Evolutionary conservation across 2,329 filamentous ascomycete species (phyloP).

Genomic region (Lasiodiplodia gonubiensis): DNA sequence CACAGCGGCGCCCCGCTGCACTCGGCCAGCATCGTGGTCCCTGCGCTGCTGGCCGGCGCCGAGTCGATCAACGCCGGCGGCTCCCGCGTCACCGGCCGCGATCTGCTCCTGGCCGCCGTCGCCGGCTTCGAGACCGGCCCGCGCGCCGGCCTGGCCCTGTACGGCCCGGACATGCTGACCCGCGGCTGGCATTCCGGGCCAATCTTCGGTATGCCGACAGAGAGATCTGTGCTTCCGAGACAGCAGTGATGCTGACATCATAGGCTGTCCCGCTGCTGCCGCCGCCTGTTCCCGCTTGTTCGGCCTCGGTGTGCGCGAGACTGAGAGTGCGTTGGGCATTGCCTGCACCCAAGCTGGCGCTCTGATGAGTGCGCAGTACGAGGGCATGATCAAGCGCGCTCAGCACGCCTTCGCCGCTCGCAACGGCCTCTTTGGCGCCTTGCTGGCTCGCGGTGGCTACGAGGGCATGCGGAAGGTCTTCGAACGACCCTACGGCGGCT

Average conservation of each 20-base stretch:
- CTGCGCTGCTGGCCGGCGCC: slow-evolving; percentile 48
- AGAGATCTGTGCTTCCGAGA: not conserved
- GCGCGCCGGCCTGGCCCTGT: slow-evolving; percentile 45
- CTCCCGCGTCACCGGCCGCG: slow-evolving; percentile 32
- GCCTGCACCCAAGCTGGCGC: slow-evolving; percentile 50
- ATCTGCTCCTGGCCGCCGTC: slow-evolving; percentile 46
- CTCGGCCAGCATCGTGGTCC: slow-evolving; percentile 46
- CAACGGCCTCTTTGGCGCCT: slow-evolving; percentile 49
- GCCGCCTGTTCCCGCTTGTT: slow-evolving; percentile 43
- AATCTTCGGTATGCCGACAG: slow-evolving; percentile 41
- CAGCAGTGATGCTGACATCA: not conserved
- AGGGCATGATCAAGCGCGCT: slow-evolving; percentile 53
- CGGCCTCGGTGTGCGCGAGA: slow-evolving; percentile 35
- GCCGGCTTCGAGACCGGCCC: slow-evolving; percentile 51
- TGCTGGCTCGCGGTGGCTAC: slow-evolving; percentile 49
- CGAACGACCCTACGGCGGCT: slow-evolving; percentile 52
- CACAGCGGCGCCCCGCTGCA: slow-evolving; percentile 51
- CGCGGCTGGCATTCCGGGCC: slow-evolving; percentile 51
- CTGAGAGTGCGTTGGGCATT: slow-evolving; percentile 48
- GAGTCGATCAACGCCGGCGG: slow-evolving; percentile 27
- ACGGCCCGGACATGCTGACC: slow-evolving; percentile 47
- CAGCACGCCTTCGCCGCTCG: slow-evolving; percentile 55
- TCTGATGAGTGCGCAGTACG: slow-evolving; percentile 52
- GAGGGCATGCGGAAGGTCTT: slow-evolving; percentile 51
- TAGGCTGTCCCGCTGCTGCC: slow-evolving; percentile 44